Percentiles rank a stretch among this genome's conserved stretches.
Conservation (phyloP, 345 rosid species). For the Pugionium cornutum region DNA sequence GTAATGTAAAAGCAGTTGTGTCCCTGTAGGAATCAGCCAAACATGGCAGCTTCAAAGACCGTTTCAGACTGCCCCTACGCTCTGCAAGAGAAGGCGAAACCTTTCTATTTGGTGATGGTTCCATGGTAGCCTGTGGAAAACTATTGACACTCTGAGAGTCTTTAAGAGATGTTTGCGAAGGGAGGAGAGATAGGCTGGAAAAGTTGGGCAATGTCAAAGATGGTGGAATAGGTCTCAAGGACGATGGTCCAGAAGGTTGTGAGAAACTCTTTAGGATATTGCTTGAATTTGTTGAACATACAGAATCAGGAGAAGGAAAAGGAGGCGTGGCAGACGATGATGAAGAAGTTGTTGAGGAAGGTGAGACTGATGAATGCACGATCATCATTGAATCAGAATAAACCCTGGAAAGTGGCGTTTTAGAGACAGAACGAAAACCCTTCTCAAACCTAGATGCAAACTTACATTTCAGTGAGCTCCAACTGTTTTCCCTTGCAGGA, state of each 20-base stretch:
- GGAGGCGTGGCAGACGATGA: slow-evolving; percentile 72
- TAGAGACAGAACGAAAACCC: slow-evolving; percentile 68
- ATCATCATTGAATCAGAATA: slow-evolving; percentile 96
- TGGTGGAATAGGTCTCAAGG: slow-evolving; percentile 56
- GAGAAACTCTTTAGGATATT: slow-evolving; percentile 57
- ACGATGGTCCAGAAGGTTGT: slow-evolving; percentile 69
- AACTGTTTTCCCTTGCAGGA: slow-evolving; percentile 92
- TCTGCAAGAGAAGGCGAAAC: slow-evolving; percentile 78
- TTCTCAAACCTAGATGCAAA: slow-evolving; percentile 59
- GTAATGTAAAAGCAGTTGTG: slow-evolving; percentile 30
- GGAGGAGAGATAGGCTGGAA: slow-evolving; percentile 56
- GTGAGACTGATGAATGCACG: slow-evolving; percentile 61
- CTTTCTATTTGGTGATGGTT: slow-evolving; percentile 49
- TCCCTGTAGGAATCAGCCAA: background rate
- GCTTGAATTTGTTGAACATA: slow-evolving; percentile 60
- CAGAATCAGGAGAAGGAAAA: slow-evolving; percentile 76
- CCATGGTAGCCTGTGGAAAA: slow-evolving; percentile 39
- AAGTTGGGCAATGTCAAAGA: slow-evolving; percentile 64
- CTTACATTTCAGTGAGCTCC: slow-evolving; percentile 84
- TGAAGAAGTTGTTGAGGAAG: slow-evolving; percentile 31
- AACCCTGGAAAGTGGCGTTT: slow-evolving; percentile 68
- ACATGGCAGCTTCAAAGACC: slow-evolving; percentile 71
- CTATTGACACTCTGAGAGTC: slow-evolving; percentile 44
- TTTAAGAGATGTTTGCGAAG: slow-evolving; percentile 48
- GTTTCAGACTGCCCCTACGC: slow-evolving; percentile 74